Conservation (phyloP, 176 grass and related monocot species). For the Carex myosuroides region DNA sequence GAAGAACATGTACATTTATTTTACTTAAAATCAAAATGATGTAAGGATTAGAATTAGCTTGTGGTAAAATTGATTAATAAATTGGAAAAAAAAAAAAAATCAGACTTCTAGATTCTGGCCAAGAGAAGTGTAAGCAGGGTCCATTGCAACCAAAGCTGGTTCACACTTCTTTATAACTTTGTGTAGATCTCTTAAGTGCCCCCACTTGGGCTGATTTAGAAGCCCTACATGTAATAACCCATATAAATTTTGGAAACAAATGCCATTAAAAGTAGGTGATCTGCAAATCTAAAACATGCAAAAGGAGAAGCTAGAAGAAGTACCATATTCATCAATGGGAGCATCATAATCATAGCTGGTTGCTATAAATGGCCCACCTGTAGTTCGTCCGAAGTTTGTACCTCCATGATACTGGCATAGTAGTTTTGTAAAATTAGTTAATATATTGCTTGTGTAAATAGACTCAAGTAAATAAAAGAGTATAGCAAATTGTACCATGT, state of each 20-base stretch:
- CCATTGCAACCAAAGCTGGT: conserved; percentile 73
- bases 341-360: conserved; percentile 99
- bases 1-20: neutral
- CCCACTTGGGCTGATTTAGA: conserved; percentile 89
- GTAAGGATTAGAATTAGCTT: neutral
- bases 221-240: conserved; percentile 45
- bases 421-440: conserved; percentile 2
- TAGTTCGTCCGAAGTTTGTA: conserved; percentile 73
- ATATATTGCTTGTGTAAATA: neutral
- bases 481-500: conserved; percentile 54
- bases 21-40: neutral
- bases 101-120: conserved; percentile 81
- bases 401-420: conserved; percentile 80
- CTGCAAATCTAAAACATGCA: neutral
- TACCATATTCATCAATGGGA: conserved; percentile 96
- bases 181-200: conserved; percentile 88
- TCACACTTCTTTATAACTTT: conserved; percentile 91
- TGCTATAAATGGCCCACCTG: conserved; percentile 84
- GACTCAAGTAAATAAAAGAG: neutral
- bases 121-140: conserved; percentile 77
- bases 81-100: neutral
- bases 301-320: neutral
- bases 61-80: neutral
- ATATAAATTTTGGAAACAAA: neutral
- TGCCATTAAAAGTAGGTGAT: neutral